A percentile compares a stretch with the other conserved stretches of the same genome.
These are phyloP conservation scores for Aspergillus baeticus DNA, from an alignment of 495 filamentous ascomycete species.

Conservation along the genomic window DNA sequence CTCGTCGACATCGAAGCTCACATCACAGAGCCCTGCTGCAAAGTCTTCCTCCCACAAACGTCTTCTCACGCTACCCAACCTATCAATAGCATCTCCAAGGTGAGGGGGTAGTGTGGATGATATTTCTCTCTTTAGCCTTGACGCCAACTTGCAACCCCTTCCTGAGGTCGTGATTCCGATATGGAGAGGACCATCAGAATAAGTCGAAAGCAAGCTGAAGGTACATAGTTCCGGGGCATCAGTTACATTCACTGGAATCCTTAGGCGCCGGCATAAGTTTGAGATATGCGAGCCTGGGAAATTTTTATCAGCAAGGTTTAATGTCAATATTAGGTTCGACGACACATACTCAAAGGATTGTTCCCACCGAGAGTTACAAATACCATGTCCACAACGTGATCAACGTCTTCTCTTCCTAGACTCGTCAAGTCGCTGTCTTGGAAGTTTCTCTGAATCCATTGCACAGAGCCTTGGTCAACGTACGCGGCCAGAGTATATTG, in stretches of 20 bases:
- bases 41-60: conserved; percentile 80
- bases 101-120: conserved; percentile 71
- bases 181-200: conserved; percentile 88
- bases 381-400: conserved; percentile 80
- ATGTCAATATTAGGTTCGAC: background rate
- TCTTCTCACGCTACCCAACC: conserved; percentile 73
- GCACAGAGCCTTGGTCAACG: conserved; percentile 68
- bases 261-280: conserved; percentile 67
- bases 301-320: background rate
- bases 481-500: conserved; percentile 74
- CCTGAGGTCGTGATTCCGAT: conserved; percentile 96
- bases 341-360: conserved; percentile 49
- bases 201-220: conserved; percentile 84
- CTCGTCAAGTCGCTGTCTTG: conserved; percentile 70
- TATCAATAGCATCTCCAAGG: conserved; percentile 79
- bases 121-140: conserved; percentile 86
- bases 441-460: conserved; percentile 71
- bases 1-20: conserved; percentile 57
- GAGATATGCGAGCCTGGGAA: conserved; percentile 66
- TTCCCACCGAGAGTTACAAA: conserved; percentile 73
- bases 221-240: conserved; percentile 87
- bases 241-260: conserved; percentile 90
- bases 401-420: conserved; percentile 77
- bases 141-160: conserved; percentile 89
- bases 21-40: conserved; percentile 46